Conservation (phyloP, 1,284 basidiomycete genomes). For the Vanrija humicola region DNA sequence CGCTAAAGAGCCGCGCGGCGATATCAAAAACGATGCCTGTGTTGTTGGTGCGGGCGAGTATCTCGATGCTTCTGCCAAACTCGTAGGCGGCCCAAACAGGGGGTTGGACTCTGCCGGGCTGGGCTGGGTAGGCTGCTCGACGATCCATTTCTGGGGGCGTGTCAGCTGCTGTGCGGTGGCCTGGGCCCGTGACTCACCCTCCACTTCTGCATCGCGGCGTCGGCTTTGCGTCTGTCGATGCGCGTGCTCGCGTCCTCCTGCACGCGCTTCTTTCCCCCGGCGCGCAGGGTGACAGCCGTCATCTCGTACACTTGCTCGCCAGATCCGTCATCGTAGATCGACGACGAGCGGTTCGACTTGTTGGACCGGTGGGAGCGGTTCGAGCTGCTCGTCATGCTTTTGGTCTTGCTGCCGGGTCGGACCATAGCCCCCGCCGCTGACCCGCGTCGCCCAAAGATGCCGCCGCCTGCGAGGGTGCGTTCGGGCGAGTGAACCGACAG, state of each 20-base stretch:
- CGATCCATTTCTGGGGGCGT: conserved; percentile 34
- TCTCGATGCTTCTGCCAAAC: neutral
- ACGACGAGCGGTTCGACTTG: neutral
- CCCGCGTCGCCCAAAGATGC: conserved; percentile 6
- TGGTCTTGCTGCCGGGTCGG: neutral
- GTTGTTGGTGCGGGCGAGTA: conserved; percentile 1
- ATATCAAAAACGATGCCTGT: neutral
- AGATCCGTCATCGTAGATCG: neutral
- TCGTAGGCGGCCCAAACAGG: neutral
- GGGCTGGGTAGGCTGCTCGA: conserved; percentile 26
- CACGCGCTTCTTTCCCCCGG: conserved; percentile 6
- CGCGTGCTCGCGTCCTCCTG: conserved; percentile 11
- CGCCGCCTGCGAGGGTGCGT: neutral
- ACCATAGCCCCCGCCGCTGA: neutral
- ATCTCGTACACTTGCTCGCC: conserved; percentile 13
- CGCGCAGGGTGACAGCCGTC: conserved; percentile 7
- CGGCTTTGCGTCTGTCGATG: conserved; percentile 25
- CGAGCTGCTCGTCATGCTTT: conserved; percentile 5
- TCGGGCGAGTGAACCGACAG: neutral
- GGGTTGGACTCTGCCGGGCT: conserved; percentile 1
- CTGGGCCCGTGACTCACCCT: conserved; percentile 24
- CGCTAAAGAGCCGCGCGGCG: neutral
- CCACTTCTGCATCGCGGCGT: conserved; percentile 42
- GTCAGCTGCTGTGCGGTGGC: neutral
- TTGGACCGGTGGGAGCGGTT: conserved; percentile 2